Evolutionary conservation across 208 protist species (phyloP).

Genomic region (Wallacemonas sp.): DNA sequence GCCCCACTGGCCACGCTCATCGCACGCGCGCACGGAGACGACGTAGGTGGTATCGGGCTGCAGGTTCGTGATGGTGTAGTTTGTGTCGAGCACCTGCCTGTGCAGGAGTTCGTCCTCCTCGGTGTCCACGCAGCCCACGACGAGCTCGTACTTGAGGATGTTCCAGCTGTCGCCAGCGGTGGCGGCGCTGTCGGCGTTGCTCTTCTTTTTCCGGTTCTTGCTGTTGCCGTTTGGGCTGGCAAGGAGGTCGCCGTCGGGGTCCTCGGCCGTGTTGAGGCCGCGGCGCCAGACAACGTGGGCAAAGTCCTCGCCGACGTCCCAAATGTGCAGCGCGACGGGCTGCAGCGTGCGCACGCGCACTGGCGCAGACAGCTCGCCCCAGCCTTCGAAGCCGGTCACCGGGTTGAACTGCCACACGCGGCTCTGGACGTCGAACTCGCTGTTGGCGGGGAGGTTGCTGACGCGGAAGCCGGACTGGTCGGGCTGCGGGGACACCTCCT

Average conservation of each 20-base stretch:
- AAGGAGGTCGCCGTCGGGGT: neutral
- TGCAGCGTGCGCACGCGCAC: constrained; percentile 71
- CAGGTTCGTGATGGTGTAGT: constrained; percentile 87
- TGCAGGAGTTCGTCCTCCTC: constrained; percentile 81
- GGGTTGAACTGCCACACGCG: constrained; percentile 76
- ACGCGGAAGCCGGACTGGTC: constrained; percentile 72
- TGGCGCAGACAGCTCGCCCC: constrained; percentile 79
- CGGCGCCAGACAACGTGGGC: constrained; percentile 79
- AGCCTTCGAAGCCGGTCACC: constrained; percentile 69
- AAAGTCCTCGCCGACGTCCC: constrained; percentile 91
- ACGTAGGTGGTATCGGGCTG: constrained; percentile 79
- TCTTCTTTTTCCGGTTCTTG: neutral
- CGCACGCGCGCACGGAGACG: constrained; percentile 85
- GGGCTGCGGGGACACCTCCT: constrained; percentile 38
- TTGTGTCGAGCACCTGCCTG: constrained; percentile 78
- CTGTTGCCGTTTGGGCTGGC: neutral
- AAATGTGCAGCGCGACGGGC: constrained; percentile 69
- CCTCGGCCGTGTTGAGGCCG: constrained; percentile 27
- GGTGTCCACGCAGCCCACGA: constrained; percentile 80
- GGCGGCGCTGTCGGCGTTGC: neutral
- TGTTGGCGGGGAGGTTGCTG: constrained; percentile 60
- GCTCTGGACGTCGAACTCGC: constrained; percentile 76
- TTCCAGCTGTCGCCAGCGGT: constrained; percentile 28
- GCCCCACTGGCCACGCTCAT: constrained; percentile 85
- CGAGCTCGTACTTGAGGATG: constrained; percentile 89